Evolutionary conservation across 2,329 filamentous ascomycete genomes (phyloP).

Genomic region (Xylariaceae sp.): DNA sequence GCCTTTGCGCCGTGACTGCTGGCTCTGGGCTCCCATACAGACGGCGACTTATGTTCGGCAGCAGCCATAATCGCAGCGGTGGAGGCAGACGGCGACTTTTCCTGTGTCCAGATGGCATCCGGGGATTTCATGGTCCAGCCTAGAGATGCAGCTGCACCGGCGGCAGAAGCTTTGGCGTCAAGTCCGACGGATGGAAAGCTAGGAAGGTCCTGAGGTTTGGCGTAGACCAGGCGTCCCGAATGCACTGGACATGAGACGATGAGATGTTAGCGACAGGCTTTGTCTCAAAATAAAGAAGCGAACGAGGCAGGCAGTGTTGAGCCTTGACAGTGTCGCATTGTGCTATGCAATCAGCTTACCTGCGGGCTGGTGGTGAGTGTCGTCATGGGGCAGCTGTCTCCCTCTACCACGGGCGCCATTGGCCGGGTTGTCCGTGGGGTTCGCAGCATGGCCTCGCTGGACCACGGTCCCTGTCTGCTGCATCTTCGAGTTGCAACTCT

Average conservation of each 20-base stretch:
- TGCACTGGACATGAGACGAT: slow-evolving; percentile 19
- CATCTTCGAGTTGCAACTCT: not conserved
- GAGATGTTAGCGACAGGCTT: slow-evolving; percentile 3
- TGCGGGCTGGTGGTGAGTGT: slow-evolving; percentile 19
- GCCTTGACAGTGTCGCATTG: no score
- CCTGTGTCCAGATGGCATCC: slow-evolving; percentile 64
- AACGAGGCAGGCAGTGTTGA: not conserved
- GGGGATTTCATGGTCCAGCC: slow-evolving; percentile 69
- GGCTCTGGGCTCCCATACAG: slow-evolving; percentile 61
- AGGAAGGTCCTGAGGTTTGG: slow-evolving; percentile 66
- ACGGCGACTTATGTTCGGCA: slow-evolving; percentile 29
- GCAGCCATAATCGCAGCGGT: slow-evolving; percentile 32
- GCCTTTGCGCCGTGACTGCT: slow-evolving; percentile 71
- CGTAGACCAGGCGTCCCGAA: slow-evolving; percentile 28
- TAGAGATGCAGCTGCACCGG: slow-evolving; percentile 70
- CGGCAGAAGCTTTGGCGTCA: slow-evolving; percentile 55
- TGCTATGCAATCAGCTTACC: slow-evolving; percentile 19
- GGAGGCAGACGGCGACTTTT: slow-evolving; percentile 55
- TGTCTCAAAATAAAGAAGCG: not conserved
- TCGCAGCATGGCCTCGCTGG: not conserved
- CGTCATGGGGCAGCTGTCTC: slow-evolving; percentile 25
- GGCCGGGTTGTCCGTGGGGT: slow-evolving; percentile 10
- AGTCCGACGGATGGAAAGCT: slow-evolving; percentile 70
- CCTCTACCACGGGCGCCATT: slow-evolving; percentile 13
- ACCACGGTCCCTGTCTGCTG: not conserved